phyloP scores from a whole-genome alignment of 495 filamentous ascomycete genomes.

The Aspergillus bridgeri region DNA sequence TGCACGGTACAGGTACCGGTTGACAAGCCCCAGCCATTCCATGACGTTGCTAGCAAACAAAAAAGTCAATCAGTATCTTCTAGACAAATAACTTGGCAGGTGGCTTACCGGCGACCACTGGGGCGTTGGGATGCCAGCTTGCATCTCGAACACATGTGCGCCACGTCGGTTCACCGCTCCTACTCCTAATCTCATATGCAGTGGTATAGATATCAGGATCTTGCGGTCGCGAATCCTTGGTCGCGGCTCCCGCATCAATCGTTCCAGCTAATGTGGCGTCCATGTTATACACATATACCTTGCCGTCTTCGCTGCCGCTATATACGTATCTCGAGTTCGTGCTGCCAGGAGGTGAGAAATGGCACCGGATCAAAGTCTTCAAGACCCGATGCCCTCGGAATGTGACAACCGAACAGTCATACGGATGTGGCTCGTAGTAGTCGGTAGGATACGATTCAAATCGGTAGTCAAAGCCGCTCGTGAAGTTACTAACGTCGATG shows the following conservation, averaged over 20 bases:
- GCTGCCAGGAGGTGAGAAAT: slow-evolving; percentile 87
- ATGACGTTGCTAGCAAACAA: slow-evolving; percentile 69
- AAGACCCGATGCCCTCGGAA: slow-evolving; percentile 87
- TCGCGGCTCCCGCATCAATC: slow-evolving; percentile 72
- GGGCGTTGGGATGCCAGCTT: slow-evolving; percentile 90
- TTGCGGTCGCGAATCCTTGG: slow-evolving; percentile 54
- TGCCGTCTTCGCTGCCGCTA: slow-evolving; percentile 81
- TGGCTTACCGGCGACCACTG: slow-evolving; percentile 76
- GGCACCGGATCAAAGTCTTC: slow-evolving; percentile 88
- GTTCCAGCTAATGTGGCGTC: slow-evolving; percentile 82
- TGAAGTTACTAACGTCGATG: slow-evolving; percentile 52
- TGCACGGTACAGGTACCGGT: slow-evolving; percentile 74
- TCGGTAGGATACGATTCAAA: slow-evolving; percentile 64
- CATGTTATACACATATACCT: slow-evolving; percentile 88
- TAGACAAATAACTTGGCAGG: not conserved
- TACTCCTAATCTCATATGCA: slow-evolving; percentile 35
- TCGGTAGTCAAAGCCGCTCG: slow-evolving; percentile 83
- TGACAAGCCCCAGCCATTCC: slow-evolving; percentile 69
- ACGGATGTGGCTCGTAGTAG: slow-evolving; percentile 68
- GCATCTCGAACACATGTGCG: slow-evolving; percentile 86
- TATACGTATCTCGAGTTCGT: slow-evolving; percentile 93
- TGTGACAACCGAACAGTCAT: slow-evolving; percentile 90
- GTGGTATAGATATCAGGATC: slow-evolving; percentile 41
- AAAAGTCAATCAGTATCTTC: slow-evolving; percentile 14
- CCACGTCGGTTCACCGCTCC: slow-evolving; percentile 50